Evolutionary conservation across 2,329 filamentous ascomycete genomes (phyloP).

Genomic region (Endocalyx cinctus): DNA sequence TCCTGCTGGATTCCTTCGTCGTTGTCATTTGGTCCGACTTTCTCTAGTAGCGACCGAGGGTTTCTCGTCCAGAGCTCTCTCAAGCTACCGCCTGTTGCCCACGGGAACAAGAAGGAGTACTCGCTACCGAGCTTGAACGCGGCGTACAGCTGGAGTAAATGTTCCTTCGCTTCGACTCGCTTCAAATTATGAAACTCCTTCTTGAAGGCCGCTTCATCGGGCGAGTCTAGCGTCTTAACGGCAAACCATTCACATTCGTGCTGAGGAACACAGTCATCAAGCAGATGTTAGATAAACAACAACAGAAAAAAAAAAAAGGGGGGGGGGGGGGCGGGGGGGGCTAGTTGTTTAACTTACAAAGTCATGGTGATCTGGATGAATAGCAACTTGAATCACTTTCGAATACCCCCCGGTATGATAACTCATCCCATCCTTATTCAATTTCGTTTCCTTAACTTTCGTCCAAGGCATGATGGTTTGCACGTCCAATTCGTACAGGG

Average conservation of each 20-base stretch:
- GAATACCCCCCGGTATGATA: slow-evolving; percentile 2
- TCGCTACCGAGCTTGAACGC: slow-evolving; percentile 1
- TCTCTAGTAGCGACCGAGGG: no score
- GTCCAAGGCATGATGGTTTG: slow-evolving; percentile 11
- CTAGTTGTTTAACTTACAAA: slow-evolving; percentile 5
- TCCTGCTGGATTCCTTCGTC: no score
- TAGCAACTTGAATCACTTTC: slow-evolving; percentile 4
- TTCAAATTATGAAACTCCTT: slow-evolving; percentile 8
- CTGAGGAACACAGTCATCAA: no score
- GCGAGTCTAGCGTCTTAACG: slow-evolving; percentile 7
- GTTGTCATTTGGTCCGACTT: no score
- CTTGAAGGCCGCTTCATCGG: slow-evolving; percentile 1
- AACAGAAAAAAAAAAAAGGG: no score
- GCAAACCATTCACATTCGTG: slow-evolving; percentile 6
- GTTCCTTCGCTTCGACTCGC: slow-evolving; percentile 3
- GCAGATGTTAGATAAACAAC: no score
- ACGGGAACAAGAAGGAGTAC: slow-evolving; percentile 11
- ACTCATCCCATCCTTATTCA: neutral
- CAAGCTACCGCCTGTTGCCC: slow-evolving; percentile 9
- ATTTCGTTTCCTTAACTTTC: slow-evolving; percentile 1
- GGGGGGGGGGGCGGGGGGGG: no score
- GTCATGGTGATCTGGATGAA: slow-evolving; percentile 9
- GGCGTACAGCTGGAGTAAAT: slow-evolving; percentile 4
- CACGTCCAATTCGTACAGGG: slow-evolving; percentile 8
- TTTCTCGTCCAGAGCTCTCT: slow-evolving; percentile 5